Conservation (phyloP, 2,329 filamentous ascomycete species). For the Sporothrix euskadiensis region DNA sequence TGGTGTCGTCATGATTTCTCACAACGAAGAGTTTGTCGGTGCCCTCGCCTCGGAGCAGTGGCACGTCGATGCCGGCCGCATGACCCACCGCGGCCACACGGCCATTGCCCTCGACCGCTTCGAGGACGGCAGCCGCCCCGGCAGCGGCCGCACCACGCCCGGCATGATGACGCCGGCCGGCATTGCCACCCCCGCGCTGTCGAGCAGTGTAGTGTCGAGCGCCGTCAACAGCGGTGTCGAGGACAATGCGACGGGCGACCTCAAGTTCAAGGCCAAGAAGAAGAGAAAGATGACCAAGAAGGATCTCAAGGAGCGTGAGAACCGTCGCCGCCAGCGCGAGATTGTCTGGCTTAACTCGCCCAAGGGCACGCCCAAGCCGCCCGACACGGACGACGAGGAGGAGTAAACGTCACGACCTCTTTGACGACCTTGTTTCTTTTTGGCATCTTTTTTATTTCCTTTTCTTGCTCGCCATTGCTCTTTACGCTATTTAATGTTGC, state of each 20-base stretch:
- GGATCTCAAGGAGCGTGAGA: constrained; percentile 91
- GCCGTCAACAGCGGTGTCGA: constrained; percentile 81
- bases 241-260: constrained; percentile 59
- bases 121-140: constrained; percentile 71
- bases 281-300: constrained; percentile 99
- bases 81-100: constrained; percentile 78
- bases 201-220: constrained; percentile 60
- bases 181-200: constrained; percentile 53
- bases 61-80: constrained; percentile 84
- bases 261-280: constrained; percentile 88
- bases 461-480: background rate
- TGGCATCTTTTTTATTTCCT: background rate
- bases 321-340: constrained; percentile 81
- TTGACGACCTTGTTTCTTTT: background rate
- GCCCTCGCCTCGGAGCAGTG: constrained; percentile 95
- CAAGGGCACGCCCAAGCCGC: constrained; percentile 77
- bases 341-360: constrained; percentile 81
- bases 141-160: constrained; percentile 42
- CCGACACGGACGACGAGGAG: constrained; percentile 73
- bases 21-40: constrained; percentile 98
- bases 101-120: constrained; percentile 79
- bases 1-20: constrained; percentile 98
- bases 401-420: constrained; percentile 2
- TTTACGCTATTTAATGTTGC: constrained; percentile 20
- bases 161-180: constrained; percentile 49